Base-by-base conservation (phyloP, 352 stramenopile species). In the Phytophthora capsici region DNA sequence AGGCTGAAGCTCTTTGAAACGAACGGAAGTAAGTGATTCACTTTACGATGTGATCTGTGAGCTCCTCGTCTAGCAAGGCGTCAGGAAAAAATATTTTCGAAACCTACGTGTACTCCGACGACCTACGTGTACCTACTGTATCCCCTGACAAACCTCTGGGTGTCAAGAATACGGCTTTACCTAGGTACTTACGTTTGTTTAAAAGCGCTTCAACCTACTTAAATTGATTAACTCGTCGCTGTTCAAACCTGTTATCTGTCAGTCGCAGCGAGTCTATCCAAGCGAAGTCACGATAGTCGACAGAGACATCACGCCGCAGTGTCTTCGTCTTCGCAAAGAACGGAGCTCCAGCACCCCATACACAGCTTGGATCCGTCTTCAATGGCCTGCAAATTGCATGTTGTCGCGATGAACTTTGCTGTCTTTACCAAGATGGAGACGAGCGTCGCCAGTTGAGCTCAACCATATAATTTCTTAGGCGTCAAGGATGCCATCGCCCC, bases 391-490 rank as follows among this genome's bases (percentile, higher is more conserved):
- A 23, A 59, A 36, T 19, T 44, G 41, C 46, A 41, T 38, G 43
- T 34, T 34, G 40, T 66, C 28, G 43, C 44, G 43, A 45, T 32
- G 25, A 59, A 32, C 40, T 19, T 38, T 53, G 46, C 19, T 47
- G 30, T 20, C n/a, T 17, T 50, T 47, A 20, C 22, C 13, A 48
- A 59, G 38, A 38, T 60, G 20, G 20, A 41, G 40, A 54, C 58
- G 51, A 67, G 25, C 26, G 19, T 19, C n/a, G 9, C 26, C 26
- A 41, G 32, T n/a, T 19, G 13, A 8, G 23, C 6, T 37, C 38
- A 30, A 40, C 14, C 36, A n/a, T 40, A 28, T 19, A 66, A 66
- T 71, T 71, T 71, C 56, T 66, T 71, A 71, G 56, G 63, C 57
- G 56, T 66, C 57, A 43, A 63, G 55, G 26, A 13, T 20, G 28